Percentiles rank a stretch among this genome's conserved stretches.
phyloP scores from a whole-genome alignment of 2,329 filamentous ascomycete species.

The Arthrobotrys megalospora region DNA sequence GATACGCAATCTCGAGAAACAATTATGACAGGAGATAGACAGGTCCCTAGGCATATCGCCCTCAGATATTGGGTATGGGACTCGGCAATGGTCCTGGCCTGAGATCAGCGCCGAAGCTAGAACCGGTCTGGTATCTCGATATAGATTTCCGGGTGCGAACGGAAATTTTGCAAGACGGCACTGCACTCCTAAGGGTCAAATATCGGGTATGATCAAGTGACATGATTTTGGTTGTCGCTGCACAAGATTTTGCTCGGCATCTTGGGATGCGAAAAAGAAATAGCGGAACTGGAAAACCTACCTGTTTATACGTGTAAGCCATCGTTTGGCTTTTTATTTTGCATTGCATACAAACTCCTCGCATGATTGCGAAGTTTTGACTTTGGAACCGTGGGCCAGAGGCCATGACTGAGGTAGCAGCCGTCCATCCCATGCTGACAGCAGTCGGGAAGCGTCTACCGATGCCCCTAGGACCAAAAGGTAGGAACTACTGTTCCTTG shows the following conservation, averaged over 20 bases:
- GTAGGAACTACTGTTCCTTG: conserved; percentile 49
- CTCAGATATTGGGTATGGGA: neutral
- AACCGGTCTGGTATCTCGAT: conserved; percentile 50
- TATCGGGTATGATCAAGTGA: conserved; percentile 10
- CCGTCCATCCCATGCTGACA: conserved; percentile 30
- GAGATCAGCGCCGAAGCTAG: conserved; percentile 45
- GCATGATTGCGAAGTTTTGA: conserved; percentile 15
- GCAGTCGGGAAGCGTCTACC: conserved; percentile 25
- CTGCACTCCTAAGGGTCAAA: conserved; percentile 28
- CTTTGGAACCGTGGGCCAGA: conserved; percentile 9
- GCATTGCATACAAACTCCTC: neutral
- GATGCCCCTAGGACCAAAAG: conserved; percentile 30
- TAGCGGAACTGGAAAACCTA: neutral
- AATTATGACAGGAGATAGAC: conserved; percentile 26
- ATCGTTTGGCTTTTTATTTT: conserved; percentile 5
- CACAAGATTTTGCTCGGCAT: conserved; percentile 7
- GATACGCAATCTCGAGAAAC: conserved; percentile 19
- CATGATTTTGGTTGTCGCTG: conserved; percentile 1
- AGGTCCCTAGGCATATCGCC: neutral
- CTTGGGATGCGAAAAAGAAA: conserved; percentile 9
- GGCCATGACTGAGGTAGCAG: conserved; percentile 18
- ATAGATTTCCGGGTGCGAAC: conserved; percentile 41
- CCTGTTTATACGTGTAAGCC: conserved; percentile 2
- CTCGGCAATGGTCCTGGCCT: conserved; percentile 42
- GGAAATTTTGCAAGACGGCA: conserved; percentile 49